Base-by-base conservation (phyloP, 257 asterid genomes). In the Paulownia fortunei region DNA sequence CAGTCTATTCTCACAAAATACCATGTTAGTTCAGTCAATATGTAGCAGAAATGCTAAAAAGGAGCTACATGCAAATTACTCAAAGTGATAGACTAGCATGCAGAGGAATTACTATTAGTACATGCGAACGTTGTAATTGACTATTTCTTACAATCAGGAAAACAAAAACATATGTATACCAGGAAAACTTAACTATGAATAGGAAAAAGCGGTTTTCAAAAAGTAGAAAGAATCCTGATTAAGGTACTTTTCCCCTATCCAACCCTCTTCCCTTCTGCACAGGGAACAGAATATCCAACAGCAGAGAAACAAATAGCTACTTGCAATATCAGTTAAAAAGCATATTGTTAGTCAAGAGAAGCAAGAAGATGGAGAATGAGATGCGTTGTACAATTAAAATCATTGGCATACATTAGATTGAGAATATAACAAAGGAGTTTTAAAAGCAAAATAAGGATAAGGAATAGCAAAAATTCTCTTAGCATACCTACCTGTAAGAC, bases 401-500 rank as follows among this genome's bases (percentile, higher is more conserved):
- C 27, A 41, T 10, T 61, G 42, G 67, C 32, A 69, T n/a, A 44
- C 4, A 1, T 1, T 58, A 15, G 41, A 39, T 59, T 64, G 44
- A 9, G 27, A 56, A 19, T 64, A 8, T 4, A n/a, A 27, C 46
- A 18, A 73, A 2, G 23, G 51, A 71, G 27, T 24, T 47, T 32
- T 13, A 18, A 60, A 71, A 34, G 75, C 30, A 67, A 69, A 78
- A 46, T 44, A 52, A 36, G 44, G 54, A 63, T 26, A 54, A 39
- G 15, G 23, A 62, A 19, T 34, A 0, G 64, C 55, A 27, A 39
- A 19, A 55, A 44, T 27, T 58, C 79, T 68, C 49, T 61, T 39
- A 68, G 52, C 70, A 54, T n/a, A 0, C 69, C 19, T 85, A 93
- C 98, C 99, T 32, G 88, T 87, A 59, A 95, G 95, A 36, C 90